These are phyloP conservation scores for Camelina hispida DNA, from an alignment of 345 rosid genomes.

Conservation along the genomic window DNA sequence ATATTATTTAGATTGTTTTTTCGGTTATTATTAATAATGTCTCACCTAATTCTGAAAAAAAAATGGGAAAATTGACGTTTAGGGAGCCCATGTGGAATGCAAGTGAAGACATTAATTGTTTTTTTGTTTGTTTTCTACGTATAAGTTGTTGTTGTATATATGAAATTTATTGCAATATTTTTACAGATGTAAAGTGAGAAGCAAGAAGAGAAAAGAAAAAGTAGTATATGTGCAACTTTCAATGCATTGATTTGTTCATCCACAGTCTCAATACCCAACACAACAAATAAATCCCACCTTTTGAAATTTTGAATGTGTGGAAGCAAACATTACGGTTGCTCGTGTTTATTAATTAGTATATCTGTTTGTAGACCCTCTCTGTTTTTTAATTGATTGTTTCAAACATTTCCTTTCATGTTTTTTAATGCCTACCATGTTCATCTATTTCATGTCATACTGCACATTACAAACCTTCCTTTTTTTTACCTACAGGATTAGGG, in stretches of 20 bases:
- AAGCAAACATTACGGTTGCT: conserved; percentile 38
- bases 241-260: conserved; percentile 40
- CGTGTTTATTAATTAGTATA: conserved; percentile 26
- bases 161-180: conserved; percentile 25
- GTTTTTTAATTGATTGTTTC: conserved; percentile 30
- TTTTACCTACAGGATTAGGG: background rate
- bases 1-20: conserved; percentile 17
- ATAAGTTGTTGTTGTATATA: background rate
- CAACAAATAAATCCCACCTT: conserved; percentile 8
- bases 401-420: conserved; percentile 24
- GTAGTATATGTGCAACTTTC: conserved; percentile 36
- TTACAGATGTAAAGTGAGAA: conserved; percentile 36
- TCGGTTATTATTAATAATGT: conserved; percentile 14
- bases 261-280: conserved; percentile 28
- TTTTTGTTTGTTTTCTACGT: background rate
- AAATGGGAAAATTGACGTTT: conserved; percentile 33
- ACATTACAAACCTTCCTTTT: background rate
- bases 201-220: conserved; percentile 27
- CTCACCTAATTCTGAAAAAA: conserved; percentile 41
- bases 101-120: conserved; percentile 29
- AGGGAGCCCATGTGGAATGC: conserved; percentile 42
- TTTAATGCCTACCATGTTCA: conserved; percentile 11
- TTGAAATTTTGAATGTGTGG: conserved; percentile 41
- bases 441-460: background rate
- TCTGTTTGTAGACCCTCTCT: conserved; percentile 42